Base-by-base conservation (phyloP, 2,329 filamentous ascomycete genomes). In the Metarhizium sp. region DNA sequence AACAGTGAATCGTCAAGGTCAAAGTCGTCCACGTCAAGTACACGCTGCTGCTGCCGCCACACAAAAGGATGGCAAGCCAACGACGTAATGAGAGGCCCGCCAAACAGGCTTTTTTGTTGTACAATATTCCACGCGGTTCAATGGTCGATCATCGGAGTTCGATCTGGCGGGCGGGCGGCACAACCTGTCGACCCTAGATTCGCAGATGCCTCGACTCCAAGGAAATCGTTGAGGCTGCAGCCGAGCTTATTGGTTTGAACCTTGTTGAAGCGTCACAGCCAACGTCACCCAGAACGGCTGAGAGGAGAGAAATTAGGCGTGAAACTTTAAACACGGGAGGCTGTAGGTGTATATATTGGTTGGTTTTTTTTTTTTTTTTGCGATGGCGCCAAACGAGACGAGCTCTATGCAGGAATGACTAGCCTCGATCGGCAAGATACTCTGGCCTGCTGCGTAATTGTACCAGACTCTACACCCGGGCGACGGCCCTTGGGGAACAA, bases 321-420 rank as follows among this genome's bases (percentile, higher is more conserved):
- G 34, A 46, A 50, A 53, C 36, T 46, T 50, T 46, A 52, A 52
- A 53, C 4, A 45, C 50, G 25, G 36, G 54, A 34, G 43, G 43
- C 42, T 30, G 54, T 40, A 30, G 8, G 18, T 47, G 50, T 45
- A 42, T 48, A 49, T 52, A 6, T 29, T 36, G 20, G 53, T n/a
- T 25, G 3, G 18, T 18, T 18, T 25, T 25, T 25, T 25, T 25
- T 25, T 25, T 25, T 25, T 25, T 25, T 45, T 30, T 40, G 18
- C 18, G 14, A 46, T 48, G 46, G 47, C 53, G 53, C 49, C 48
- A 54, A 16, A 30, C 14, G 47, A 50, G 18, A 30, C 14, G 47
- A 50, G 47, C 38, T 50, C 46, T 50, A 25, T 25, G 25, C 25
- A 4, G 25, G 4, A 25, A 4, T 25, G 25, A 4, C 25, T 25